Base-by-base conservation (phyloP, 2,329 filamentous ascomycete species). In the Pseudogymnoascus sp. region DNA sequence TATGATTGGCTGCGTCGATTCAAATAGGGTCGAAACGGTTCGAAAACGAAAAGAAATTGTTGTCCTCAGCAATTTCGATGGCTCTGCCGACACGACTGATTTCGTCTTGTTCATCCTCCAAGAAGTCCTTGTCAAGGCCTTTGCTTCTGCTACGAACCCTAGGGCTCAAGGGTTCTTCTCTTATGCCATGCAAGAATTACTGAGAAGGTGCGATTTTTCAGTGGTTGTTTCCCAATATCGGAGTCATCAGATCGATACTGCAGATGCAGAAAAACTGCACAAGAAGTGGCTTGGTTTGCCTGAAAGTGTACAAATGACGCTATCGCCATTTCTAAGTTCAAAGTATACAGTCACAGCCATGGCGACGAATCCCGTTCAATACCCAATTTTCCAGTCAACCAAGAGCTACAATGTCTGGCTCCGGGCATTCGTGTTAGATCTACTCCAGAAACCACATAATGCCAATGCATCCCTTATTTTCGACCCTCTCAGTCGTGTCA, bases 111-210 rank as follows among this genome's bases (percentile, higher is more conserved):
- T 93, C 70, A 81, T 96, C 56, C 80, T 99, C 14, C 88, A 96
- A 70, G 84, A 96, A 71, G 88, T 96, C 6, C 79, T 99, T 10
- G 91, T 97, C 26, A 92, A 93, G 65, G 89, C 93, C 0, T 99
- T 99, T 72, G 79, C 96, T 47, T 96, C 93, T 1, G 89, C 91
- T 1, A 95, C 89, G 0, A 96, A 97, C 72, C 89, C 92, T 1
- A 87, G 86, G 67, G 82, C 92, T 5, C 95, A 97, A 74, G 93
- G 92, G 0, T 96, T 96, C 72, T 81, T 99, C 16, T 93, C 93
- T 1, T 99, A 90, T 75, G 90, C 89, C 1, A 97, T 99, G 86
- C 95, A 99, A 74, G 89, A 96, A 70, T 81, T 97, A 42, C 81
- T 97, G 3, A 86, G 87, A 50, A 86, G 88, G 68, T 91, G 89